These are phyloP conservation scores for Panaeolus cyanescens DNA, from an alignment of 768 basidiomycete species.

Conservation along the genomic window DNA sequence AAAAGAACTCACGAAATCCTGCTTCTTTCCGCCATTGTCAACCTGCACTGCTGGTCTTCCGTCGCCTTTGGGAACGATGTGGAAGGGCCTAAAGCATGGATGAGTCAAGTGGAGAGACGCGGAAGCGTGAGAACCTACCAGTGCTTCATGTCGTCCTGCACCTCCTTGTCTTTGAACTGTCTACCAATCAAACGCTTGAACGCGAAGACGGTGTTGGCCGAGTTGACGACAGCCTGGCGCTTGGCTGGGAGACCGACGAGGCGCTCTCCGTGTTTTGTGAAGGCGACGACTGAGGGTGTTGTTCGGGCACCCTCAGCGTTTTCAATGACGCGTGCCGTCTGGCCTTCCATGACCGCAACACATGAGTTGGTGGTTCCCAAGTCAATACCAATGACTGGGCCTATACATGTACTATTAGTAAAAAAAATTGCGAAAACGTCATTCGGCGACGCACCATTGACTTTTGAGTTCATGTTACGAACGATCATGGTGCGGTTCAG, in stretches of 20 bases:
- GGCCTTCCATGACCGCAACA: constrained; percentile 94
- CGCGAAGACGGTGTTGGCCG: constrained; percentile 89
- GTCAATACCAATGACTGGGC: constrained; percentile 95
- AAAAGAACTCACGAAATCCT: constrained; percentile 63
- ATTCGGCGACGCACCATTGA: constrained; percentile 61
- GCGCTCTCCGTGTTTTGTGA: constrained; percentile 98
- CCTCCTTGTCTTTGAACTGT: constrained; percentile 90
- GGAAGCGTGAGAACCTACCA: constrained; percentile 50
- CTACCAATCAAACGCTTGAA: constrained; percentile 96
- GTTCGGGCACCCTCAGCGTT: constrained; percentile 98
- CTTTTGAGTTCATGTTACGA: constrained; percentile 95
- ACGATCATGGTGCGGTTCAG: constrained; percentile 75
- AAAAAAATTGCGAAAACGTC: constrained; percentile 2
- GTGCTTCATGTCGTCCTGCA: constrained; percentile 85
- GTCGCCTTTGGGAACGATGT: constrained; percentile 69
- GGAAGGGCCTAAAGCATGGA: constrained; percentile 66
- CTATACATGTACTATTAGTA: constrained; percentile 31
- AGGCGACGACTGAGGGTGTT: constrained; percentile 97
- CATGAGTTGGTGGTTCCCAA: constrained; percentile 93
- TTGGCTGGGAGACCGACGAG: constrained; percentile 95
- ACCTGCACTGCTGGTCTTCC: constrained; percentile 83
- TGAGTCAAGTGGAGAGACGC: constrained; percentile 2
- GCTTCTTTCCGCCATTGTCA: constrained; percentile 82
- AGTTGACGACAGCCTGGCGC: constrained; percentile 96
- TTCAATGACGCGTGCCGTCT: constrained; percentile 93